phyloP scores from a whole-genome alignment of 2,329 filamentous ascomycete species.

The Hortaea werneckii region DNA sequence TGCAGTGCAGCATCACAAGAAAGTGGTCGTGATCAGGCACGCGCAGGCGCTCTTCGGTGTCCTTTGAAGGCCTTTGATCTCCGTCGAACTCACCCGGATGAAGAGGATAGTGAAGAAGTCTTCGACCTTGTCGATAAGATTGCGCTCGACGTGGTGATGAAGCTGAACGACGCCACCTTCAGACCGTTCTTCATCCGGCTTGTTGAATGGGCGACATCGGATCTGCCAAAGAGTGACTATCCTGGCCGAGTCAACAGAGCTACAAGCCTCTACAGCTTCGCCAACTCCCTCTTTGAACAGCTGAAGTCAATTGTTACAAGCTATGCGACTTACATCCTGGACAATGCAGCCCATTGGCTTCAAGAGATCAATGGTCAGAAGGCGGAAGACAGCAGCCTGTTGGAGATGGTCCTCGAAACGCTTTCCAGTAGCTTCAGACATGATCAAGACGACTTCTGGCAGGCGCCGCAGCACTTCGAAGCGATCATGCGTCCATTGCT shows the following conservation, averaged over 20 bases:
- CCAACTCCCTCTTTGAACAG: conserved; percentile 67
- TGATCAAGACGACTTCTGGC: conserved; percentile 93
- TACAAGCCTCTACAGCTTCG: conserved; percentile 72
- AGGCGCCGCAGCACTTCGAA: conserved; percentile 76
- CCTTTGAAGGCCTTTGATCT: conserved; percentile 53
- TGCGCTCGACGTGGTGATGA: conserved; percentile 84
- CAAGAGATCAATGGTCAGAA: conserved; percentile 21
- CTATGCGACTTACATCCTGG: conserved; percentile 77
- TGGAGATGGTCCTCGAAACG: conserved; percentile 59
- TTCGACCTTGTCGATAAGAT: conserved; percentile 49
- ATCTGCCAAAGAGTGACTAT: conserved; percentile 52
- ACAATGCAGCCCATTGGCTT: conserved; percentile 60
- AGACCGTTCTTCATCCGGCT: conserved; percentile 78
- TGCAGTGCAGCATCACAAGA: conserved; percentile 67
- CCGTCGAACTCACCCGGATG: conserved; percentile 43
- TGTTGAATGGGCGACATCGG: conserved; percentile 66
- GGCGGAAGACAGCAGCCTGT: conserved; percentile 46
- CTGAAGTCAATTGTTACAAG: conserved; percentile 91
- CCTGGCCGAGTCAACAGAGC: conserved; percentile 52
- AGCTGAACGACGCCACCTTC: conserved; percentile 90
- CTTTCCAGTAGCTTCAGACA: conserved; percentile 70
- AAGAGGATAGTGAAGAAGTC: conserved; percentile 51
- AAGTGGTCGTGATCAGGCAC: conserved; percentile 68
- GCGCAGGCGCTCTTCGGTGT: conserved; percentile 56
- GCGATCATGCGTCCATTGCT: conserved; percentile 61